Base-by-base conservation (phyloP, 371 early-diverging fungal genomes). In the Parasitella parasitica region DNA sequence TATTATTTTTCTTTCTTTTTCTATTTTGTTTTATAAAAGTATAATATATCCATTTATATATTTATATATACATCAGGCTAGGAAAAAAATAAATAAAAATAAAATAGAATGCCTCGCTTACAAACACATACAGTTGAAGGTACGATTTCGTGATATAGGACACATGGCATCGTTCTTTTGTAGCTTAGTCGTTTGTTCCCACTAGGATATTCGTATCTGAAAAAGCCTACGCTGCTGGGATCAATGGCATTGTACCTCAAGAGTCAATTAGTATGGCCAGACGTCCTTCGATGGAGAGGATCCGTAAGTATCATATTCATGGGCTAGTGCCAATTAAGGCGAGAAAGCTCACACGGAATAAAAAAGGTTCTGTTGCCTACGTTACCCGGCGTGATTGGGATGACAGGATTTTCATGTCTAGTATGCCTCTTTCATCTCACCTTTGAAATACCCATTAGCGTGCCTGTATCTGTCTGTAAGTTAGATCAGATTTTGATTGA, bases 381-480 rank as follows among this genome's bases (percentile, higher is more conserved):
- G 20, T 34, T 77, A 7, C 72, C 75, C 12, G 63, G 62, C 22
- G 71, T 74, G 3, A 18, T 68, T 12, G 54, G 32, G 4, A 77
- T 70, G 64, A 67, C 77, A 28, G 20, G 46, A 1, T 66, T 77
- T 28, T 72, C 77, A 9, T 63, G 61, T 13, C 16, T 68, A 15
- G 57, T 77, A 0, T 77, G 73, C 51, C 36, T 74, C 15, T 30
- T 70, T 27, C 70, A 72, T 36, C 32, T 69, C 16, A 58, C 66
- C 5, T 59, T 71, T 37, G 35, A 61, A 32, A 26, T 72, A 12
- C 54, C 57, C 24, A 64, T 77, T 34, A 61, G 66, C 53, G 59
- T 77, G 49, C 75, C 77, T 26, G 63, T 74, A 26, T 74, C 77
- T 49, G 77, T 77, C 1, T 67, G 77, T 77, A 74, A 66, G 70